Evolutionary conservation across 1,139 yeast genomes (phyloP), one percentile per base, ranked within the genome.

Genomic region (Eremothecium cymbalariae): DNA sequence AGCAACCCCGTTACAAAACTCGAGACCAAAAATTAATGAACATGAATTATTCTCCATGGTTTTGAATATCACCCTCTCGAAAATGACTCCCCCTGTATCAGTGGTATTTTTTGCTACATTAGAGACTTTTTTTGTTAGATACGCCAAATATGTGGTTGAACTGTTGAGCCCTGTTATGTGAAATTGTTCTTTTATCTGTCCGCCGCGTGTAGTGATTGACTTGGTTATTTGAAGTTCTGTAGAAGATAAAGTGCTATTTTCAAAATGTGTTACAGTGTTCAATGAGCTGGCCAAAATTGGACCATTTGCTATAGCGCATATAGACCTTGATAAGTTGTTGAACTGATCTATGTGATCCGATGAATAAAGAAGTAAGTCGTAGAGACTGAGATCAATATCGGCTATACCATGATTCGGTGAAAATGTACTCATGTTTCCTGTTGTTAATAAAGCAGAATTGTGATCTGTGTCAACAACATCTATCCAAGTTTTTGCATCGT

Each of bases 1-100:
- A 0, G 95, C 94, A 22, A 88, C 93, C 33, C 74, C 73, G 22
- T 67, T 59, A 57, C 98, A 90, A 52, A 88, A 85, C 1, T 72
- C 77, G 37, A 90, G 62, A 40, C 75, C 81, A 55, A 72, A 84
- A 16, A 86, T 71, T 35, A 88, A 62, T 41, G 80, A 74, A 55
- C 98, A 90, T 2, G 83, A 70, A 18, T 64, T 61, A 3, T 61
- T 55, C 4, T 59, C 59, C 53, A 76, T 66, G 2, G 95, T 82
- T 16, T 68, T 66, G 49, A 88, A 83, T 33, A 62, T 59, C 39
- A 80, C 71, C 9, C 70, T 72, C 16, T 65, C 60, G 49, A 74
- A 84, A 0, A 83, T 67, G 2, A 76, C 68, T 3, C 95, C 94
- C 4, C 94, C 90, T 28, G 62, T 64, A 6, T 60, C 55, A n/a